These are phyloP conservation scores for Macrolepiota dolichaula DNA, from an alignment of 768 basidiomycete species.

Conservation along the genomic window DNA sequence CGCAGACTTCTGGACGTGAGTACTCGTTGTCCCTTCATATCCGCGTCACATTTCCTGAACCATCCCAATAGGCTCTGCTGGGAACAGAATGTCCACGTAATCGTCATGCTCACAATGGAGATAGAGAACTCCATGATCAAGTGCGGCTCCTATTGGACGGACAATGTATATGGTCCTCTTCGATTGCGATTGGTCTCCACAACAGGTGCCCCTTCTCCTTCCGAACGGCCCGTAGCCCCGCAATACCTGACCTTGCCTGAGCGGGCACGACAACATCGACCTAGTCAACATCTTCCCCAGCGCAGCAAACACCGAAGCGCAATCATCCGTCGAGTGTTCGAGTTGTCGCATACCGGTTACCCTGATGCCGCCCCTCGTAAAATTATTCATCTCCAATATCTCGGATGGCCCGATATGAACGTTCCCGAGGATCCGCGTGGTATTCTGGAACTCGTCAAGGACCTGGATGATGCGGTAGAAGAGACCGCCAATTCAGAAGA, in stretches of 20 bases:
- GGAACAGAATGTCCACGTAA: constrained; percentile 93
- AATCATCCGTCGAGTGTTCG: constrained; percentile 62
- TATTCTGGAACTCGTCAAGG: constrained; percentile 68
- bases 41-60: not conserved
- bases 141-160: constrained; percentile 88
- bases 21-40: constrained; percentile 15
- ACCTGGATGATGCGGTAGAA: constrained; percentile 50
- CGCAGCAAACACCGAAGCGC: constrained; percentile 7
- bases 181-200: constrained; percentile 47
- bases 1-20: constrained; percentile 92
- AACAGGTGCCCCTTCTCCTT: constrained; percentile 24
- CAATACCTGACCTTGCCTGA: constrained; percentile 10
- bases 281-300: constrained; percentile 7
- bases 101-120: constrained; percentile 95
- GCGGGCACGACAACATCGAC: constrained; percentile 20
- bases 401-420: constrained; percentile 96
- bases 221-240: constrained; percentile 16
- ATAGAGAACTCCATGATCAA: constrained; percentile 86
- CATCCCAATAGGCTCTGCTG: constrained; percentile 64
- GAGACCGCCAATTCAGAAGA: constrained; percentile 26
- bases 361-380: constrained; percentile 59
- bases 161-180: constrained; percentile 66
- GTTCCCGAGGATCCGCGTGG: constrained; percentile 83
- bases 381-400: constrained; percentile 86
- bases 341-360: constrained; percentile 59